Evolutionary conservation across 805 yeast genomes (phyloP), one percentile per base, ranked within the genome.

Genomic region (Suhomyces emberorum): DNA sequence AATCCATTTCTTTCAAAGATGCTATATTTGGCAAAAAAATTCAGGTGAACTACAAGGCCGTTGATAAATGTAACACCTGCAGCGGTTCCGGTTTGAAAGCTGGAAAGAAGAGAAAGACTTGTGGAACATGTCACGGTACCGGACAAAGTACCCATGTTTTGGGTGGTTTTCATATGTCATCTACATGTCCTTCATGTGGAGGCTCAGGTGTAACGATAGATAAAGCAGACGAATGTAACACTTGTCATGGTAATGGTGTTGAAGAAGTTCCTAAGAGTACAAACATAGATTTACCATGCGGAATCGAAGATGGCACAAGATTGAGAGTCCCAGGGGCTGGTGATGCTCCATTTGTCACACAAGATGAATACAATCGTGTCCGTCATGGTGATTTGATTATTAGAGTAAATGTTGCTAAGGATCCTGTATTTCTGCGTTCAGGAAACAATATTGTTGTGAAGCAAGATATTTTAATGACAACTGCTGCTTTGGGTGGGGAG

Each of bases 101-200:
- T 10, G 91, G 89, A 18, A 77, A 77, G 42, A 74, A 76, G 60
- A 83, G 86, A 54, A 65, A 79, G 8, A 85, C 95, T 0, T 93
- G 98, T 70, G 65, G 77, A 1, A 65, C 86, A 3, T 93, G 99
- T 69, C 87, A 88, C 38, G 99, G 99, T 39, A 77, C 95, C 0
- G 99, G 99, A 4, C 83, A 89, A 23, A 79, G 83, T 12, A 83
- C 88, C 15, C 97, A 91, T 51, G 71, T 80, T 31, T 74, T 85
- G 55, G 96, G 95, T 3, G 98, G 98, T 0, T 93, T 91, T 75
- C 96, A 89, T 52, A 88, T 93, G 96, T 82, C 95, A 3, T 80
- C 96, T 0, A 88, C 96, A 9, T 93, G 99, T 73, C 72, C 72
- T 33, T 66, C 80, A 3, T 93, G 99, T 70, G 79, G 74, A 30